These are phyloP conservation scores for Mycena galericulata DNA, from an alignment of 768 basidiomycete genomes.

Conservation along the genomic window DNA sequence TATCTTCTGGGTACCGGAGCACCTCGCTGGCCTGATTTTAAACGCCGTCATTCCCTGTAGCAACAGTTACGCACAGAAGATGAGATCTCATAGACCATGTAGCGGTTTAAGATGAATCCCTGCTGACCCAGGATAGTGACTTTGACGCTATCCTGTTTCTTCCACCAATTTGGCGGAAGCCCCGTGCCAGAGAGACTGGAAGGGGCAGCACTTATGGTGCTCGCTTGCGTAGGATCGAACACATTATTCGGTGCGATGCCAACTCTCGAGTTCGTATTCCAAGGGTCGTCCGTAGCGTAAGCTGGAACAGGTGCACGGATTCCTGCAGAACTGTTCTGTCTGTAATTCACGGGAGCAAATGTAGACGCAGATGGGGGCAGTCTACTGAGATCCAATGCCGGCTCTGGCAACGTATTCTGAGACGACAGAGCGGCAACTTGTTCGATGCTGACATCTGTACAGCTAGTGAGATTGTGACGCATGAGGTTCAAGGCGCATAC, in stretches of 20 bases:
- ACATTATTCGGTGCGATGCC: constrained; percentile 43
- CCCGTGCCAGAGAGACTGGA: constrained; percentile 79
- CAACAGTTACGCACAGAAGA: constrained; percentile 77
- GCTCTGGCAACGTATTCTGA: constrained; percentile 83
- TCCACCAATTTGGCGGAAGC: constrained; percentile 89
- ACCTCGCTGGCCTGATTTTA: constrained; percentile 58
- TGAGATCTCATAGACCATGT: constrained; percentile 84
- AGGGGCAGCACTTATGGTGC: constrained; percentile 57
- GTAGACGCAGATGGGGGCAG: constrained; percentile 67
- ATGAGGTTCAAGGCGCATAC: constrained; percentile 49
- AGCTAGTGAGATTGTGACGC: constrained; percentile 5
- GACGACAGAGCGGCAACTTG: constrained; percentile 81
- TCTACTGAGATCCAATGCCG: constrained; percentile 71
- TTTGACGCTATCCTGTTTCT: constrained; percentile 76
- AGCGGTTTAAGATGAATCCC: constrained; percentile 91
- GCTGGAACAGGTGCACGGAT: constrained; percentile 60
- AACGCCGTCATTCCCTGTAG: neutral
- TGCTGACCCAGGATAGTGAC: constrained; percentile 88
- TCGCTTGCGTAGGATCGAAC: constrained; percentile 45
- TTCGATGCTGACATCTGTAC: constrained; percentile 81
- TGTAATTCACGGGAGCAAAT: constrained; percentile 57
- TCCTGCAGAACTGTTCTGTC: constrained; percentile 54
- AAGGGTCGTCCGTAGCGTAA: constrained; percentile 77
- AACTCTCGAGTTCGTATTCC: constrained; percentile 61
- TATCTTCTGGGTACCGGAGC: constrained; percentile 86